Conservation (phyloP, 164 flowering plant species). For the Amborella trichopoda region DNA sequence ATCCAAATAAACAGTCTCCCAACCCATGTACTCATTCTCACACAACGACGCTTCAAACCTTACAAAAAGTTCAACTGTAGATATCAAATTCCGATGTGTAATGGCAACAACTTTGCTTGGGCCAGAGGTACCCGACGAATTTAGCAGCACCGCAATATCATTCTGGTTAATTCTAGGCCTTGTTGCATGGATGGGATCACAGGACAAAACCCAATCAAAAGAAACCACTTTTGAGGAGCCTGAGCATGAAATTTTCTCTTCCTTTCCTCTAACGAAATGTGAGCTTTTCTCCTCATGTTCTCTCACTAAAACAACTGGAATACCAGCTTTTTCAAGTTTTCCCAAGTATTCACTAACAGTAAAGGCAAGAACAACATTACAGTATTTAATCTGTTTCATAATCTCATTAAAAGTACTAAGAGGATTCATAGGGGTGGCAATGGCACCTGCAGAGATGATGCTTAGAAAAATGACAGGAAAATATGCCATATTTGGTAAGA, state of each 20-base stretch:
- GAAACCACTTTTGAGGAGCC: neutral
- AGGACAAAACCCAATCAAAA: slow-evolving; percentile 27
- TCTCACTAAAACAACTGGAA: slow-evolving; percentile 32
- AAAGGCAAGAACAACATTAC: slow-evolving; percentile 27
- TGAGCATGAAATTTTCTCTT: slow-evolving; percentile 4
- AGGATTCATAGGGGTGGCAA: slow-evolving; percentile 62
- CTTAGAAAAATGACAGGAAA: slow-evolving; percentile 52
- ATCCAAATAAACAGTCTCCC: slow-evolving; percentile 44
- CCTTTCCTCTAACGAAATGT: no score
- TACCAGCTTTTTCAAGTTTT: slow-evolving; percentile 21
- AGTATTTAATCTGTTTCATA: slow-evolving; percentile 24
- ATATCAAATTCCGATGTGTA: slow-evolving; percentile 62
- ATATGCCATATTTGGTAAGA: slow-evolving; percentile 50
- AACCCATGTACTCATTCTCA: slow-evolving; percentile 24
- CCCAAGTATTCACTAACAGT: slow-evolving; percentile 12
- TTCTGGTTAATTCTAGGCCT: slow-evolving; percentile 39
- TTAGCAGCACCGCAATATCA: slow-evolving; percentile 62
- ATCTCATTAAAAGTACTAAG: slow-evolving; percentile 36
- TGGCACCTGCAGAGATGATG: slow-evolving; percentile 46
- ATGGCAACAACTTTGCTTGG: slow-evolving; percentile 57
- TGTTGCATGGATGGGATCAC: slow-evolving; percentile 8
- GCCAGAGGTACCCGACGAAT: slow-evolving; percentile 84
- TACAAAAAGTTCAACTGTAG: slow-evolving; percentile 52
- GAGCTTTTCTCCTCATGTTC: slow-evolving; percentile 8
- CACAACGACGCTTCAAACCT: slow-evolving; percentile 60